Evolutionary conservation across 208 protist genomes (phyloP), one percentile per base, ranked within the genome.

Genomic region (Leishmania guyanensis): DNA sequence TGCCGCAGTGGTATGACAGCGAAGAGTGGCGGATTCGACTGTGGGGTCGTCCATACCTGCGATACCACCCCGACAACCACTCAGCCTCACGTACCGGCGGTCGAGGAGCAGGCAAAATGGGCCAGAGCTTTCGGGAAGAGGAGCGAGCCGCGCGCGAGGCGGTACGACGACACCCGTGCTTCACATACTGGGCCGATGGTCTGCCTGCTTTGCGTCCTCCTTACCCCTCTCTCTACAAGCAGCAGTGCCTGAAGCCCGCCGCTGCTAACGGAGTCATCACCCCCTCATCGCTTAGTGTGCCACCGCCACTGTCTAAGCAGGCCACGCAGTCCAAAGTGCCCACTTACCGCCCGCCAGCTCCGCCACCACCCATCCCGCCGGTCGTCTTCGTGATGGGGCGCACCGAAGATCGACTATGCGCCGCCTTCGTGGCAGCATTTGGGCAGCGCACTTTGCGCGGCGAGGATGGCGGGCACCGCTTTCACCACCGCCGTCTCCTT

Each of bases 341-440:
- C 14, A 60, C 64, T 5, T 80, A 82, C 58, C 85, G 81, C 48
- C 68, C 81, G 12, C 81, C 70, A 36, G 58, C 74, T 20, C 74
- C 76, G 29, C 79, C 69, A 39, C 43, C 62, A 51, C 54, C 53
- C 43, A 48, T 79, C 29, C 78, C 66, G 36, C 77, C 70, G 20
- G 84, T 81, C 20, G 60, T 71, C 60, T 87, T 82, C 33, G 14
- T 71, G 9, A 80, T 95, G 73, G 93, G 93, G 6, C 51, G 71
- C 48, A 46, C 79, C 1, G 85, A 93, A 53, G 88, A 92, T 39
- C 93, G 93, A 22, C 84, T 97, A 26, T 88, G 84, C 53, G 91
- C 92, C 17, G 93, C 93, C 3, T 97, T 90, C 77, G 84, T 97
- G 0, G 91, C 93, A 2, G 87, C 92, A 20, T 97, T 93, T 78